Evolutionary conservation across 768 basidiomycete species (phyloP).

Genomic region (Lyophyllum semitale): DNA sequence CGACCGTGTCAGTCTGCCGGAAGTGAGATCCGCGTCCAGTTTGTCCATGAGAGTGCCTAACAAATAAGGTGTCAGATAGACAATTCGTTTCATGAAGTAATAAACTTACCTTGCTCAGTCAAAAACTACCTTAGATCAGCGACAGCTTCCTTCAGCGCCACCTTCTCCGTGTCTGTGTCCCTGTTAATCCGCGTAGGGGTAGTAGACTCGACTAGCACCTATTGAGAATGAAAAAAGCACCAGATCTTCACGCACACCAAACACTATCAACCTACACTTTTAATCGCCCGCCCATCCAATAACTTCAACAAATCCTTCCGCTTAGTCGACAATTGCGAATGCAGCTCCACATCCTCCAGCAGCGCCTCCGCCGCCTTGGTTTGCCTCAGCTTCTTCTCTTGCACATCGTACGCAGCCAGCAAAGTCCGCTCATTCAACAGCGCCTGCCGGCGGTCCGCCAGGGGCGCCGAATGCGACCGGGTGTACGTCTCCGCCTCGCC

Average conservation of each 20-base stretch:
- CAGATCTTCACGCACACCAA: too few species aligned
- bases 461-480: constrained; percentile 70
- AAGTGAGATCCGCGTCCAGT: constrained; percentile 80
- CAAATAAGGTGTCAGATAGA: constrained; percentile 6
- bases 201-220: constrained; percentile 46
- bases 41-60: constrained; percentile 61
- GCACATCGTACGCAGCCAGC: constrained; percentile 70
- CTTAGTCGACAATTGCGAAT: constrained; percentile 47
- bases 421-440: constrained; percentile 77
- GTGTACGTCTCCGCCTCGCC: constrained; percentile 79
- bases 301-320: constrained; percentile 53
- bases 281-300: constrained; percentile 58
- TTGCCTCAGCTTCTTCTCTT: constrained; percentile 62
- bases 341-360: constrained; percentile 66
- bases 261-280: constrained; percentile 53
- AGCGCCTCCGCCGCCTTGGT: constrained; percentile 75
- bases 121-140: constrained; percentile 57
- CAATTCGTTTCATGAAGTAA: background rate
- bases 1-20: constrained; percentile 47
- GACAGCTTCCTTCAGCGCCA: constrained; percentile 54
- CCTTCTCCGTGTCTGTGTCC: constrained; percentile 61
- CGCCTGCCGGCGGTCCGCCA: constrained; percentile 80
- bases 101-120: constrained; percentile 58
- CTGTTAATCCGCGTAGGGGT: constrained; percentile 47
- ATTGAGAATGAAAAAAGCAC: background rate